Evolutionary conservation across 139 green algal species (phyloP), one percentile per base, ranked within the genome.

Genomic region (Auxenochlorella pyrenoidosa): DNA sequence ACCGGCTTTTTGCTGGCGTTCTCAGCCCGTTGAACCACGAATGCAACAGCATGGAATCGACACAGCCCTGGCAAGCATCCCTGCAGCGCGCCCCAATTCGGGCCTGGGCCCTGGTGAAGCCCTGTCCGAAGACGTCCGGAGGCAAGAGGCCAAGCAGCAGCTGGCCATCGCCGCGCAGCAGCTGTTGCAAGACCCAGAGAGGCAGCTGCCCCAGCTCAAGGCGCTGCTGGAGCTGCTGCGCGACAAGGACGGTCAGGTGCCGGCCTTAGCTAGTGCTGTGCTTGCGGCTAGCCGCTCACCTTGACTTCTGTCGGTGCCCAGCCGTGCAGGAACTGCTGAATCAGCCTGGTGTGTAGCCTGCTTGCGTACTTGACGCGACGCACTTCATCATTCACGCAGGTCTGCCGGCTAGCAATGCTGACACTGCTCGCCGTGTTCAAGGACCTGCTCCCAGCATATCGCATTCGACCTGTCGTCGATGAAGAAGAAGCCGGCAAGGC

Each of bases 401-500:
- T 98, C 0, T 82, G 92, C 54, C 91, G 94, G 2, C 87, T 99
- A 81, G 95, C 97, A 0, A 91, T 97, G 90, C 89, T 99, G 76
- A 97, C 93, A 2, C 86, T 95, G 38, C 71, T 95, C 44, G 94
- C 95, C 12, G 95, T 99, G n/a, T 98, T 97, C 86, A 93, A 90
- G 66, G 96, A 99, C 90, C 87, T 97, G 4, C 77, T 96, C 72
- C 96, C 95, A 2, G 95, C 93, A 12, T 98, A 97, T 89, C 92
- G 95, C 72, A 98, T 99, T 87, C 91, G 96, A 0, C 93, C 92
- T 51, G 89, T 93, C 16, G 94, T 93, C 0, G 92, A 93, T 77
- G 95, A 97, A 90, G 95, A 97, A 89, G 79, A 1, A 15, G 28
- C 43, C 13, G 75, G 58, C 28, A n/a, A 81, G 75, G 75, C 32